phyloP scores from a whole-genome alignment of 345 rosid species.

The Lepidium aucheri region DNA sequence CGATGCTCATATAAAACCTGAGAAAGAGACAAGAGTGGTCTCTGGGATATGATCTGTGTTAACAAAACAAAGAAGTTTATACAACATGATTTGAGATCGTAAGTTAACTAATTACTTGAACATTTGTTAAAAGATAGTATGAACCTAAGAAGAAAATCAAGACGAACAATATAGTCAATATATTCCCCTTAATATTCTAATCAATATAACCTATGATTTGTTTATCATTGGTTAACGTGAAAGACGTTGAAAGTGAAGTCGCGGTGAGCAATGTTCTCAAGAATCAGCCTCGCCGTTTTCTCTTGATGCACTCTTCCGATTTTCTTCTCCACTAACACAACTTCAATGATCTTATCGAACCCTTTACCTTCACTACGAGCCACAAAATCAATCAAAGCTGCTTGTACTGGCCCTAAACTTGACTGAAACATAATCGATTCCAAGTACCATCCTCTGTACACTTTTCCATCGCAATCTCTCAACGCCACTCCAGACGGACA shows the following conservation, averaged over 20 bases:
- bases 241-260: conserved; percentile 32
- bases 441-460: conserved; percentile 55
- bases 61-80: too few species aligned
- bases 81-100: too few species aligned
- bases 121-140: not conserved
- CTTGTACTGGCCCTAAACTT: conserved; percentile 78
- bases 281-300: conserved; percentile 41
- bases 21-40: not conserved
- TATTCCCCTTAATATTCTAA: too few species aligned
- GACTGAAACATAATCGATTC: conserved; percentile 78
- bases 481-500: conserved; percentile 76
- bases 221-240: not conserved
- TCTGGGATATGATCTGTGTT: not conserved
- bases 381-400: conserved; percentile 64
- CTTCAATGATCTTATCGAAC: conserved; percentile 50
- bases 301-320: conserved; percentile 54
- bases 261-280: conserved; percentile 43
- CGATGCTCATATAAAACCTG: not conserved
- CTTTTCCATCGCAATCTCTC: conserved; percentile 49
- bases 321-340: conserved; percentile 62
- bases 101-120: too few species aligned
- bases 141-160: not conserved
- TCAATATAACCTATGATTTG: too few species aligned
- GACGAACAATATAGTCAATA: not conserved
- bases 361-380: conserved; percentile 41